Percentiles rank a stretch among this genome's conserved stretches.
Evolutionary conservation across 495 filamentous ascomycete genomes (phyloP).

Genomic region (Penicillium coprophilum): DNA sequence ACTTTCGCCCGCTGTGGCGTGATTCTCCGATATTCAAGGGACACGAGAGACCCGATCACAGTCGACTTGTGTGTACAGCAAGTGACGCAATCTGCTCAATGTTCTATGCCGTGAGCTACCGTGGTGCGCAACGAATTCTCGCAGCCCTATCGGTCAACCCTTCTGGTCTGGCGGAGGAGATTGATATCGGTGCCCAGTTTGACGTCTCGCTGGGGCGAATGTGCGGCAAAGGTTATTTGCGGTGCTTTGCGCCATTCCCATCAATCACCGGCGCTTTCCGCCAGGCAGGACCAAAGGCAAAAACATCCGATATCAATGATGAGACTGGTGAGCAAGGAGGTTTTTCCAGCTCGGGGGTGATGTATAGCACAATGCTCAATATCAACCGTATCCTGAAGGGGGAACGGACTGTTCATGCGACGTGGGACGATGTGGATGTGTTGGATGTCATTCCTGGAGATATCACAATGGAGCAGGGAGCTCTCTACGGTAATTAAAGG

Average conservation of each 20-base stretch:
- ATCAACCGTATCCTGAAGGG: constrained; percentile 25
- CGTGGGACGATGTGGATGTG: constrained; percentile 22
- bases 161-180: background rate
- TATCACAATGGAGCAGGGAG: background rate
- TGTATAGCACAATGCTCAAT: constrained; percentile 53
- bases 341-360: constrained; percentile 21
- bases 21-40: background rate
- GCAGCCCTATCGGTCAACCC: background rate
- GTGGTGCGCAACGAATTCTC: background rate
- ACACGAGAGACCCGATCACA: background rate
- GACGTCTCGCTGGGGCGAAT: background rate
- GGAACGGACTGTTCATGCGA: constrained; percentile 20
- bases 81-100: background rate
- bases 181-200: background rate
- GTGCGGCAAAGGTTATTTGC: background rate
- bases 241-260: background rate
- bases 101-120: background rate
- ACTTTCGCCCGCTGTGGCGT: background rate
- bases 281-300: background rate
- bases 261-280: background rate
- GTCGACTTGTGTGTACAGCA: background rate
- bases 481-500: background rate
- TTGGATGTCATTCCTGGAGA: background rate
- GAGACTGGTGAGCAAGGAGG: background rate
- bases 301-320: background rate